These are phyloP conservation scores for Coemansia sp. DNA, from an alignment of 192 early-diverging fungal species.

Conservation along the genomic window DNA sequence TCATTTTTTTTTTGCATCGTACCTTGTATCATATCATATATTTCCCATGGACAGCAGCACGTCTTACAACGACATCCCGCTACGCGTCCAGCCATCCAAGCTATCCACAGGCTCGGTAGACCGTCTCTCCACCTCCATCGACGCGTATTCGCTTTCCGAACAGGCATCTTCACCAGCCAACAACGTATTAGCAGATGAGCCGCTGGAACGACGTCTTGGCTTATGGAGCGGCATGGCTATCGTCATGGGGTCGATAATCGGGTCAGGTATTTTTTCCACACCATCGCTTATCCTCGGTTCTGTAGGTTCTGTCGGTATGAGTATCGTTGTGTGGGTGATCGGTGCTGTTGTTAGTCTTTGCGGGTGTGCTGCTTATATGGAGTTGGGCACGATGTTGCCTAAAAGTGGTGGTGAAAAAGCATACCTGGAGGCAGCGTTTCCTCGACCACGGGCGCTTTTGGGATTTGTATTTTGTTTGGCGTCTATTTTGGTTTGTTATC, in stretches of 20 bases:
- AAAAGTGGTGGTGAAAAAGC: conserved; percentile 64
- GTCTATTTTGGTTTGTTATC: conserved; percentile 34
- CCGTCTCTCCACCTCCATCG: not conserved
- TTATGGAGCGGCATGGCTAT: conserved; percentile 53
- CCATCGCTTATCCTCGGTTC: conserved; percentile 38
- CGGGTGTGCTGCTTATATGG: conserved; percentile 51
- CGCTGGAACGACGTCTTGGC: conserved; percentile 44
- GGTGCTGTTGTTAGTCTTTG: conserved; percentile 43
- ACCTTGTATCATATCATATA: not conserved
- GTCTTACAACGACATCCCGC: conserved; percentile 8
- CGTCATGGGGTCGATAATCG: conserved; percentile 53
- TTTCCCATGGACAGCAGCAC: not conserved
- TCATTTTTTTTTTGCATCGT: not conserved
- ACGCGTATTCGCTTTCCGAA: not conserved
- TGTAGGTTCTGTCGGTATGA: conserved; percentile 48
- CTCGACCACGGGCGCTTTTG: conserved; percentile 51
- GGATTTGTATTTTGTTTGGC: conserved; percentile 53
- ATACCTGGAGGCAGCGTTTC: conserved; percentile 59
- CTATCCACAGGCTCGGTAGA: not conserved
- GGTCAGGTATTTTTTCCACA: conserved; percentile 52
- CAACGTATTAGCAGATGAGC: not conserved
- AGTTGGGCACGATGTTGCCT: conserved; percentile 58
- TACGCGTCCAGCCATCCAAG: not conserved
- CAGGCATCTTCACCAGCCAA: not conserved
- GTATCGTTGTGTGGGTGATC: conserved; percentile 45